These are phyloP conservation scores for Chamaecyparis obtusa DNA, from an alignment of 75 land plant species.

Conservation along the genomic window DNA sequence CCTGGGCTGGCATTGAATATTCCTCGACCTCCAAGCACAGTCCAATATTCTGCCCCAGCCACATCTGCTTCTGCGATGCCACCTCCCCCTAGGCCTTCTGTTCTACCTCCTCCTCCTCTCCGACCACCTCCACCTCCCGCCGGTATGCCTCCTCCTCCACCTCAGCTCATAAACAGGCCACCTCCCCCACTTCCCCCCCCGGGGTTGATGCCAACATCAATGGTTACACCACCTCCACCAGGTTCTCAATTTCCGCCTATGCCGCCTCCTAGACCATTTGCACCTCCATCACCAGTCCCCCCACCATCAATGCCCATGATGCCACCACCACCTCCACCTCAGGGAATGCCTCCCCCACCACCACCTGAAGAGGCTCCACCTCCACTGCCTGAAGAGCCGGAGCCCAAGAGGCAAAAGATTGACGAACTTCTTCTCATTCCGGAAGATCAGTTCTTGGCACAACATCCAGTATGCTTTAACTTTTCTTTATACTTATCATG, in stretches of 20 bases:
- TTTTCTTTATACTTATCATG: neutral
- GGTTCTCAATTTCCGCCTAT: conserved; percentile 59
- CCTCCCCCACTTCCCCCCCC: conserved; percentile 40
- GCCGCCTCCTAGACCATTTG: conserved; percentile 59
- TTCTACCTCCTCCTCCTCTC: conserved; percentile 37
- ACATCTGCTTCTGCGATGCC: conserved; percentile 40
- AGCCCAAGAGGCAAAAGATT: conserved; percentile 88
- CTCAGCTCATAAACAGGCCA: conserved; percentile 53
- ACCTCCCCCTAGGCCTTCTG: conserved; percentile 41
- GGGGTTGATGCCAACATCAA: conserved; percentile 23
- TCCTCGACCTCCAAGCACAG: conserved; percentile 55
- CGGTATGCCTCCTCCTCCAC: conserved; percentile 27
- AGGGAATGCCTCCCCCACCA: conserved; percentile 88
- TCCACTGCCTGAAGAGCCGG: conserved; percentile 96
- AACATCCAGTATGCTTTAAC: conserved; percentile 73
- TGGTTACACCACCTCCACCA: conserved; percentile 65
- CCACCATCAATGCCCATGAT: conserved; percentile 55
- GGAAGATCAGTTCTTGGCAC: conserved; percentile 93
- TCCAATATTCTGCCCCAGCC: conserved; percentile 45
- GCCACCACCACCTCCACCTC: conserved; percentile 79
- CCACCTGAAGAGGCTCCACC: conserved; percentile 86
- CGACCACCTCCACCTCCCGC: conserved; percentile 53
- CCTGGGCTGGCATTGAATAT: conserved; percentile 82
- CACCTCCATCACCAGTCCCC: conserved; percentile 40
- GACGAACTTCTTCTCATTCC: conserved; percentile 83